These are phyloP conservation scores for Aspergillus versicolor DNA, from an alignment of 2,329 filamentous ascomycete species.

Conservation along the genomic window DNA sequence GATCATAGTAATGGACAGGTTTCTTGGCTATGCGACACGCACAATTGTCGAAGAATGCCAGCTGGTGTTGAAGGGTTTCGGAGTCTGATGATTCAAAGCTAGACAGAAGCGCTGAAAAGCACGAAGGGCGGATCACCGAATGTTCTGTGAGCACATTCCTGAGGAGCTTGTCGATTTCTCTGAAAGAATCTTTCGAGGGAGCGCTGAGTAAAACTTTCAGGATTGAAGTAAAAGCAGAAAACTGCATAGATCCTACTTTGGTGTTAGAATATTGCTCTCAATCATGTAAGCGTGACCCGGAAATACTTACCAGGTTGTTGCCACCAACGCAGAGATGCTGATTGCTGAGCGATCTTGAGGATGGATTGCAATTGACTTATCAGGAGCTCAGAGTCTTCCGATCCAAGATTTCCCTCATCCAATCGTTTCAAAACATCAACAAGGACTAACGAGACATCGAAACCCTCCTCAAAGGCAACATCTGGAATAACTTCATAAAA, in stretches of 20 bases:
- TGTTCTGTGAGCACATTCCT: constrained; percentile 37
- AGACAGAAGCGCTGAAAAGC: constrained; percentile 38
- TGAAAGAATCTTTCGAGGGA: constrained; percentile 30
- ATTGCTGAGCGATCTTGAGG: constrained; percentile 75
- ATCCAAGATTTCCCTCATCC: constrained; percentile 47
- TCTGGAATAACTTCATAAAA: constrained; percentile 84
- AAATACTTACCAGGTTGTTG: constrained; percentile 59
- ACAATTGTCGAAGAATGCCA: constrained; percentile 85
- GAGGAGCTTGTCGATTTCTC: constrained; percentile 35
- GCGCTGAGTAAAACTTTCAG: constrained; percentile 38
- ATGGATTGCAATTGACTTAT: constrained; percentile 78
- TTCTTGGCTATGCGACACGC: constrained; percentile 71
- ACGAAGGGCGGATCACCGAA: constrained; percentile 35
- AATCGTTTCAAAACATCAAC: constrained; percentile 65
- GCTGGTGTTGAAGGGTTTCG: constrained; percentile 30
- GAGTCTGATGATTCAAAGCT: constrained; percentile 38
- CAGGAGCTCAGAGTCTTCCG: constrained; percentile 56
- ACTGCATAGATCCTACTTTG: constrained; percentile 36
- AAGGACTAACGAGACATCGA: constrained; percentile 80
- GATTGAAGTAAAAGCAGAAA: constrained; percentile 42
- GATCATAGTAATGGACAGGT: constrained; percentile 75
- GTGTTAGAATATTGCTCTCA: not conserved
- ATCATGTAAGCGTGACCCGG: not conserved
- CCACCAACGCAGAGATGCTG: constrained; percentile 88
- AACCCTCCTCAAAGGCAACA: constrained; percentile 76